These are phyloP conservation scores for Marasmius fiardii DNA, from an alignment of 1,284 basidiomycete genomes.

Conservation along the genomic window DNA sequence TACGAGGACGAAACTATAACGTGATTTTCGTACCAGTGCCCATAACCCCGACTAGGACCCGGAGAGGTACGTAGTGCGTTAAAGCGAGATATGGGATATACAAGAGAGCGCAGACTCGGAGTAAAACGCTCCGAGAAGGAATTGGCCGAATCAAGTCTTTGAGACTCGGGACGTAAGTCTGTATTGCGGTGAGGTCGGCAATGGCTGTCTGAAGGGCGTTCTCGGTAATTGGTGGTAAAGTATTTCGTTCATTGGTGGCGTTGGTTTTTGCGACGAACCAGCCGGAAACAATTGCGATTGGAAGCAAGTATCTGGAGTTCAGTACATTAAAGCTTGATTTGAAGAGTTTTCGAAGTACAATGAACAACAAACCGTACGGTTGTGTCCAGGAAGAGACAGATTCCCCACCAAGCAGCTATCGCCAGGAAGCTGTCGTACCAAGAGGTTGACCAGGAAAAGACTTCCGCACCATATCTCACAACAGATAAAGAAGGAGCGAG, in stretches of 20 bases:
- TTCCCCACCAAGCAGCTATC: slow-evolving; percentile 71
- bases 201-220: slow-evolving; percentile 54
- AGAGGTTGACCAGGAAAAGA: slow-evolving; percentile 58
- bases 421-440: slow-evolving; percentile 70
- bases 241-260: slow-evolving; percentile 16
- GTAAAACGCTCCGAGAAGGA: slow-evolving; percentile 28
- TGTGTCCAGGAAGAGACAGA: slow-evolving; percentile 62
- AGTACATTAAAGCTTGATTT: slow-evolving; percentile 12
- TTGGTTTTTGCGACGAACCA: slow-evolving; percentile 29
- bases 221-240: slow-evolving; percentile 50
- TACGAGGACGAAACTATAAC: background rate
- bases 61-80: slow-evolving; percentile 54
- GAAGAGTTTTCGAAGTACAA: background rate
- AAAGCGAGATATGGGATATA: slow-evolving; percentile 61
- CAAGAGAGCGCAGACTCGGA: slow-evolving; percentile 45
- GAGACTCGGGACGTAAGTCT: slow-evolving; percentile 42
- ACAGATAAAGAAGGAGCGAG: slow-evolving; percentile 54
- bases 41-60: slow-evolving; percentile 52
- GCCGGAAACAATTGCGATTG: slow-evolving; percentile 34
- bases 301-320: slow-evolving; percentile 40
- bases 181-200: slow-evolving; percentile 54
- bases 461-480: slow-evolving; percentile 46
- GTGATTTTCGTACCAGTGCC: slow-evolving; percentile 38
- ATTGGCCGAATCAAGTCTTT: slow-evolving; percentile 22
- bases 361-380: slow-evolving; percentile 50